Evolutionary conservation across 129 eudicot genomes (phyloP).

Genomic region (Smallanthus sonchifolius): DNA sequence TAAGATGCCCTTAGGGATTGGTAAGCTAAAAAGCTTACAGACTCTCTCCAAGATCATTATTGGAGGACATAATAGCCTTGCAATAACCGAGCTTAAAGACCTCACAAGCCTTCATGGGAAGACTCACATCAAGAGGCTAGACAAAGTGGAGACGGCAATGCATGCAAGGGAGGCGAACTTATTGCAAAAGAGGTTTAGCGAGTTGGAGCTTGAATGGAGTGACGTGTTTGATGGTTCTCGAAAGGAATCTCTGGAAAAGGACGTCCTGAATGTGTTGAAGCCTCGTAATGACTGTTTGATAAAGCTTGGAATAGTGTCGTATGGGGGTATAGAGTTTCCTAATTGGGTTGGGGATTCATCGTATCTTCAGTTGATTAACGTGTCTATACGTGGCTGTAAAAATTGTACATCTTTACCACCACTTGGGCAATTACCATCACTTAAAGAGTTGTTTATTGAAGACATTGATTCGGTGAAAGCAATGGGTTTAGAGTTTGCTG

Average conservation of each 20-base stretch:
- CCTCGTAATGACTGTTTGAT: not conserved
- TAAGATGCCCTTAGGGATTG: not conserved
- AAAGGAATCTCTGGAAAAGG: not conserved
- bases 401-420: conserved; percentile 8
- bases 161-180: not conserved
- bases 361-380: not conserved
- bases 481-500: not conserved
- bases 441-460: not conserved
- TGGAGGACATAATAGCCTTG: not conserved
- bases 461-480: not conserved
- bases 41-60: conserved; percentile 9
- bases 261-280: not conserved
- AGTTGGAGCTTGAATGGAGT: not conserved
- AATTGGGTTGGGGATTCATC: not conserved
- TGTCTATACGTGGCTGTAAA: not conserved
- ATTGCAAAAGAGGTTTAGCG: not conserved
- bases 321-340: not conserved
- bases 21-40: not conserved
- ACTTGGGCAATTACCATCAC: not conserved
- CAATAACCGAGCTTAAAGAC: not conserved
- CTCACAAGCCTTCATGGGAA: not conserved
- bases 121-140: not conserved
- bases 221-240: not conserved
- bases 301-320: not conserved
- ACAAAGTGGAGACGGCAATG: not conserved